phyloP scores from a whole-genome alignment of 768 basidiomycete genomes.

The Ramaria rubella region DNA sequence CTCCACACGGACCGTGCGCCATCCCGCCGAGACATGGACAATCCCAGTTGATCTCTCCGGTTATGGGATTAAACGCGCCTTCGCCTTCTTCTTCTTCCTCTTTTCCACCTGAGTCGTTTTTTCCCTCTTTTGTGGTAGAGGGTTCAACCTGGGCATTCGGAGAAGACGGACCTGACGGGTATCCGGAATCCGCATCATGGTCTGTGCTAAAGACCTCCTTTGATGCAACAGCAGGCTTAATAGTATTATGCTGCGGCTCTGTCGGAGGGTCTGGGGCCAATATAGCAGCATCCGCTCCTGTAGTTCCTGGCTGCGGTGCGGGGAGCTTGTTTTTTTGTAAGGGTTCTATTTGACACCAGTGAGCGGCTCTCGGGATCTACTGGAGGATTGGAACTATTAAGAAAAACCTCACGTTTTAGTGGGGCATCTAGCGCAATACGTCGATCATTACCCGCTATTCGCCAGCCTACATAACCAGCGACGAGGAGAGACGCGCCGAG shows the following conservation, averaged over 20 bases:
- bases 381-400: neutral
- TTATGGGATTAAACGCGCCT: conserved; percentile 88
- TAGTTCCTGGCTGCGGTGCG: neutral
- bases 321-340: conserved; percentile 21
- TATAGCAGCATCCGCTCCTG: conserved; percentile 19
- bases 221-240: neutral
- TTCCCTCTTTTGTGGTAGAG: no score
- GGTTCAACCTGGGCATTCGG: neutral
- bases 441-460: conserved; percentile 34
- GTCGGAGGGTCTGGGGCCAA: neutral
- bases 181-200: neutral
- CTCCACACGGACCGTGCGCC: conserved; percentile 95
- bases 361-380: neutral
- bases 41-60: conserved; percentile 99
- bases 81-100: conserved; percentile 22
- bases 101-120: neutral
- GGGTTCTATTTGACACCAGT: neutral
- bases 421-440: conserved; percentile 44
- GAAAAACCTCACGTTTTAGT: conserved; percentile 6
- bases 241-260: neutral
- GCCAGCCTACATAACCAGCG: conserved; percentile 45
- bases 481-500: conserved; percentile 35
- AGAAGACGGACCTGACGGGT: neutral
- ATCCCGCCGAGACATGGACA: conserved; percentile 98
- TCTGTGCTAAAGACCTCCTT: neutral